Conservation (phyloP, 148 eudicot genomes). For the Rhododendron ovatum region DNA sequence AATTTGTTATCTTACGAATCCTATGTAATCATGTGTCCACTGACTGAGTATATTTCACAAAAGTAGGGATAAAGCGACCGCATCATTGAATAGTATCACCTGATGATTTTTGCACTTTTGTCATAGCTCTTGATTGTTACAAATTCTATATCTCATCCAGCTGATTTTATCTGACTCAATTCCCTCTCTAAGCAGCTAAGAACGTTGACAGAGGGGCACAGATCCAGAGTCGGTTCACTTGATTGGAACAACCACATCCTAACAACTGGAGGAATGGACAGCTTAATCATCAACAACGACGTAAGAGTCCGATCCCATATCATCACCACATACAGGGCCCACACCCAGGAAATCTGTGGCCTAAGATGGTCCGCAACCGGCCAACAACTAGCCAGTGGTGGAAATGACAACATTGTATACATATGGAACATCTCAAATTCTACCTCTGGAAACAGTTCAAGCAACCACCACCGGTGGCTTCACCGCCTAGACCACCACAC, state of each 20-base stretch:
- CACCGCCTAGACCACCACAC: slow-evolving; percentile 31
- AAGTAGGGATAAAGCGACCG: too few species aligned
- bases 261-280: slow-evolving; percentile 44
- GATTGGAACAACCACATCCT: slow-evolving; percentile 46
- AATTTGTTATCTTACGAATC: too few species aligned
- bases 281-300: slow-evolving; percentile 37
- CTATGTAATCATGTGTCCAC: too few species aligned
- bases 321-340: slow-evolving; percentile 33
- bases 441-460: not conserved
- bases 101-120: not conserved
- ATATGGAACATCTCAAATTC: slow-evolving; percentile 25
- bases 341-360: slow-evolving; percentile 36
- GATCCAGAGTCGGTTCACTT: slow-evolving; percentile 32
- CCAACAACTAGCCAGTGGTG: slow-evolving; percentile 48
- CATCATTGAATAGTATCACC: too few species aligned
- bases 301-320: slow-evolving; percentile 28
- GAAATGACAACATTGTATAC: slow-evolving; percentile 31
- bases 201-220: slow-evolving; percentile 32
- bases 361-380: slow-evolving; percentile 44
- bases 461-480: slow-evolving; percentile 22
- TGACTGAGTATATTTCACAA: too few species aligned
- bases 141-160: not conserved
- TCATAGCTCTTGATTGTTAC: not conserved
- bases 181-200: slow-evolving; percentile 23
- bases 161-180: not conserved